A percentile compares a stretch with the other conserved stretches of the same genome.
phyloP scores from a whole-genome alignment of 805 yeast species.

The Tetrapisispora iriomotensis region DNA sequence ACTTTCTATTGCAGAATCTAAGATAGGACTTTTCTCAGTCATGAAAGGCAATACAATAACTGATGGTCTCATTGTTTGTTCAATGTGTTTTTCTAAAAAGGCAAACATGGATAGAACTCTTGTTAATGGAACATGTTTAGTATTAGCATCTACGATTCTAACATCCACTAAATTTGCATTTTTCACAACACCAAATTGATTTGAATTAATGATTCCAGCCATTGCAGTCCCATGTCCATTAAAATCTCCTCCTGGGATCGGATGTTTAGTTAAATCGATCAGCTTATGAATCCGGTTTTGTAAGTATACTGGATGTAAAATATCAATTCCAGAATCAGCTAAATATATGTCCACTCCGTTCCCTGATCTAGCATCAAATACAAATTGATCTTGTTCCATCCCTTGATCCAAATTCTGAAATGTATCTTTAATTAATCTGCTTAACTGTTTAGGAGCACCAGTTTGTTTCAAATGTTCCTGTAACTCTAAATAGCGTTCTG shows the following conservation, averaged over 20 bases:
- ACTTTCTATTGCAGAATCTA: constrained; percentile 68
- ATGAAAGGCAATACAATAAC: constrained; percentile 33
- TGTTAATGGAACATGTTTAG: constrained; percentile 63
- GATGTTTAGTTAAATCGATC: constrained; percentile 36
- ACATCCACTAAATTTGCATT: constrained; percentile 54
- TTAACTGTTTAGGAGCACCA: constrained; percentile 59
- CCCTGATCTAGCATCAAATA: constrained; percentile 44
- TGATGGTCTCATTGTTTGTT: constrained; percentile 34
- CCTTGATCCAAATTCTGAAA: constrained; percentile 10
- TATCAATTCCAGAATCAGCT: constrained; percentile 73
- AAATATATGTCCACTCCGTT: constrained; percentile 62
- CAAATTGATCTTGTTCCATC: constrained; percentile 33
- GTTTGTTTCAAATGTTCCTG: constrained; percentile 31
- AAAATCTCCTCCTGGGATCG: constrained; percentile 49
- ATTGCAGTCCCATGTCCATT: constrained; percentile 92
- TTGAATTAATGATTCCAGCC: constrained; percentile 79
- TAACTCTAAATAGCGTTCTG: constrained; percentile 29
- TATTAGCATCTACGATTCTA: constrained; percentile 51
- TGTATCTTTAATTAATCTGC: constrained; percentile 45
- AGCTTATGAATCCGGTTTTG: constrained; percentile 41
- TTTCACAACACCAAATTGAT: constrained; percentile 76
- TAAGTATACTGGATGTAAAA: constrained; percentile 51
- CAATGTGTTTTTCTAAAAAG: constrained; percentile 53
- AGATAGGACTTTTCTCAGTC: constrained; percentile 42
- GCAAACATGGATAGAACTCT: constrained; percentile 59